Evolutionary conservation across 2,329 filamentous ascomycete species (phyloP), one percentile per base, ranked within the genome.

Genomic region (Penicillium sp.): DNA sequence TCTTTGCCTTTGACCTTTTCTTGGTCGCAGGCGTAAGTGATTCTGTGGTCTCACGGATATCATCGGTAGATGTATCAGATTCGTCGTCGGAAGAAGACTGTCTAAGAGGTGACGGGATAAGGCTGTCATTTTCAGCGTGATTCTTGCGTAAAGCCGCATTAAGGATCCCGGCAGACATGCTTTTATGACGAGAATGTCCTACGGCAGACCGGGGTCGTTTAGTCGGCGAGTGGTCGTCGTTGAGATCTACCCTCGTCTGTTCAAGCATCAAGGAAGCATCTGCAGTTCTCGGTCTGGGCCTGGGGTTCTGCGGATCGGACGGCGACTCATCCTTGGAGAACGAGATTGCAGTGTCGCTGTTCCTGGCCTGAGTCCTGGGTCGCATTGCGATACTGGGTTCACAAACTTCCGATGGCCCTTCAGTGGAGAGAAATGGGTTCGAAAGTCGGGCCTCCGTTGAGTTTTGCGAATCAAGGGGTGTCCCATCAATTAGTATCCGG

Each of bases 351-450:
- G 61, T 64, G 21, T 70, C 69, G 46, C 91, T 96, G 61, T 90
- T 90, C 29, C 90, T 90, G 38, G 91, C 84, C 1, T 89, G 91
- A 74, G 94, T 91, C 5, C 88, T 86, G 3, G 85, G 85, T 46
- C 88, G 85, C 19, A 89, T 84, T 0, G 91, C 92, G 1, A 84
- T 84, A 58, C 87, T 80, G 3, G 90, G 95, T 72, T 89, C 93
- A 50, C 92, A 90, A 0, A 91, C 92, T 73, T 95, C 92, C 21
- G 89, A 93, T 1, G 92, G 96, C 15, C 96, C 88, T 21, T 93
- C 82, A 2, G 93, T 97, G 19, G 96, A 79, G 0, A 93, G 93
- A 11, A 92, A 86, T 5, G 90, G 90, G 69, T 93, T 93, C 65
- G 91, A 58, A 60, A 26, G 65, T 60, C 7, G 66, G 31, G 41